phyloP scores from a whole-genome alignment of 2,329 filamentous ascomycete genomes.

The Alternaria gaisen region DNA sequence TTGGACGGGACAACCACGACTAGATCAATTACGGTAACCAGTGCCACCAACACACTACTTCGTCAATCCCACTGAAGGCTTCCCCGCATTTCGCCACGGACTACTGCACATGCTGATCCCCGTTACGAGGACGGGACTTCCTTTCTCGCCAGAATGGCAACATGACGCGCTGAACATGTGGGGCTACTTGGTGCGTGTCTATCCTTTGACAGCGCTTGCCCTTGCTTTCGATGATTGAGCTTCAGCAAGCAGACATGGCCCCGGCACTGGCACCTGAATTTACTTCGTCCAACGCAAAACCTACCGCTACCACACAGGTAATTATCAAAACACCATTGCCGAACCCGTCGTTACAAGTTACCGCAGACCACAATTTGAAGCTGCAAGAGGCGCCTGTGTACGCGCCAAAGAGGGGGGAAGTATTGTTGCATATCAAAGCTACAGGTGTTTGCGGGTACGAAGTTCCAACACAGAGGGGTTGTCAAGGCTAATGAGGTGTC shows the following conservation, averaged over 20 bases:
- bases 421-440: conserved; percentile 68
- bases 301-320: conserved; percentile 19
- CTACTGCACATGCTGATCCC: background rate
- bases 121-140: background rate
- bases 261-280: background rate
- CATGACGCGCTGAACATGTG: conserved; percentile 6
- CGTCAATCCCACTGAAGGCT: background rate
- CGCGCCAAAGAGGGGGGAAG: conserved; percentile 63
- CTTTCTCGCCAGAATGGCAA: background rate
- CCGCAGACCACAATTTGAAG: conserved; percentile 67
- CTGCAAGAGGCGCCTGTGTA: conserved; percentile 65
- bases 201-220: background rate
- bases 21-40: conserved; percentile 18
- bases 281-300: conserved; percentile 14
- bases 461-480: accelerated
- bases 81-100: conserved; percentile 19
- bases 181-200: background rate
- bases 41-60: conserved; percentile 16
- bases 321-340: conserved; percentile 37
- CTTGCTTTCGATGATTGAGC: background rate
- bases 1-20: background rate
- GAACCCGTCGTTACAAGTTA: conserved; percentile 68
- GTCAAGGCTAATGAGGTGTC: conserved; percentile 5
- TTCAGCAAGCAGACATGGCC: conserved; percentile 14
- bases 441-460: conserved; percentile 70